phyloP scores from a whole-genome alignment of 129 eudicot genomes.

The Tagetes patula region DNA sequence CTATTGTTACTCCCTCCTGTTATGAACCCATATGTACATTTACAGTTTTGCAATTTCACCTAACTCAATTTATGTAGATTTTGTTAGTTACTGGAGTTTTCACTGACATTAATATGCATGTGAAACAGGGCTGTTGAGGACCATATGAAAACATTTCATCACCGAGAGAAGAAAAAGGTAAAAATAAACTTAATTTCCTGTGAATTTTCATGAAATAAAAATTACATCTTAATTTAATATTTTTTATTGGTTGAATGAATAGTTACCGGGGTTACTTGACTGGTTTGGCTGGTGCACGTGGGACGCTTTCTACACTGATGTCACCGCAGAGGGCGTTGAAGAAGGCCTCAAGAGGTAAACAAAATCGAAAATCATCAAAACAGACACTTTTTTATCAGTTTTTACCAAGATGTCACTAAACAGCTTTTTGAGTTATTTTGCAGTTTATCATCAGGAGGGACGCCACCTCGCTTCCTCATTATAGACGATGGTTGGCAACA shows the following conservation, averaged over 20 bases:
- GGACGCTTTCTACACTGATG: constrained; percentile 99
- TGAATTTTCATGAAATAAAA: neutral
- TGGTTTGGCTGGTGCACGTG: constrained; percentile 99
- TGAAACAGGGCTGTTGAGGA: constrained; percentile 76
- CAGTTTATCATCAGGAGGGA: constrained; percentile 80
- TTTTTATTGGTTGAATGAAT: constrained; percentile 23
- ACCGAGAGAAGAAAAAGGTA: constrained; percentile 84
- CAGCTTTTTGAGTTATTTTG: neutral
- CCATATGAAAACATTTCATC: constrained; percentile 89
- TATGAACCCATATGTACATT: too few species aligned
- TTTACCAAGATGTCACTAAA: neutral
- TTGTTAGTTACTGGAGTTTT: neutral
- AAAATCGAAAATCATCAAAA: neutral
- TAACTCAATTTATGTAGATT: neutral
- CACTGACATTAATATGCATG: neutral
- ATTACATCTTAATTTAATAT: constrained; percentile 2
- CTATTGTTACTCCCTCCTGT: too few species aligned
- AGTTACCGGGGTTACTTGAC: constrained; percentile 76
- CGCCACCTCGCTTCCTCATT: constrained; percentile 84
- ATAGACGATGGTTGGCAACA: constrained; percentile 99
- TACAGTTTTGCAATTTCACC: too few species aligned
- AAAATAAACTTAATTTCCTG: neutral
- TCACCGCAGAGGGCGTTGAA: constrained; percentile 91
- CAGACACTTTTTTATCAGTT: neutral
- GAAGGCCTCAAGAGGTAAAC: constrained; percentile 80